Evolutionary conservation across 2,329 filamentous ascomycete genomes (phyloP), one percentile per base, ranked within the genome.

Genomic region (Fusarium praegraminearum): DNA sequence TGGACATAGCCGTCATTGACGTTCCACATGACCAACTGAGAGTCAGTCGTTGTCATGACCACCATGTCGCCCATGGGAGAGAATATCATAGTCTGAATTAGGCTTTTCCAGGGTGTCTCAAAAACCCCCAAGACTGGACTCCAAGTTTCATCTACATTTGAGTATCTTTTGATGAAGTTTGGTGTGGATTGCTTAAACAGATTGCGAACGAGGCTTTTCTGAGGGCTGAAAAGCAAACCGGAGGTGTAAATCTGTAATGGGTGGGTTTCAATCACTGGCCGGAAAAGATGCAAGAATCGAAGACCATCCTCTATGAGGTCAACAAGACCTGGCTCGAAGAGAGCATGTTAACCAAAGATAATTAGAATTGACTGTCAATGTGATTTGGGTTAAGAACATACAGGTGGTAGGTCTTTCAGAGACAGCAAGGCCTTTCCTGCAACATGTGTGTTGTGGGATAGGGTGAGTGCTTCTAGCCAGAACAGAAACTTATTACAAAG

Each of bases 331-430:
- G 49, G 3, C 2, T 24, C 15, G 16, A 26, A 32, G 5, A 13
- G 3, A 9, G 5, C 4, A 18, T 22, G 26, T 4, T 28, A 16
- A 1, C 1, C 7, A 22, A 16, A 2, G 3, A 3, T 16, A 3
- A 26, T 51, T 40, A 51, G 35, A 12, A 5, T 11, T 9, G 11
- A 6, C 18, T 12, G 12, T 30, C 5, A 20, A 7, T n/a, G 4
- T 38, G 11, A 3, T 7, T 20, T 20, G 4, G 36, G 13, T 3
- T 0, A 32, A 32, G 1, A 18, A 38, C 40, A 4, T 45, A 54
- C 51, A 11, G 4, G 11, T 18, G 12, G 16, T 24, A 44, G 4
- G 0, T 20, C 1, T 7, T 26, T 20, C 0, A 55, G 1, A 6
- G 18, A 3, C 5, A 5, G 2, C 4, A 46, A 15, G 1, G 41